A percentile compares a stretch with the other conserved stretches of the same genome.
Evolutionary conservation across 2,329 filamentous ascomycete genomes (phyloP).

Genomic region (Coniochaeta sp.): DNA sequence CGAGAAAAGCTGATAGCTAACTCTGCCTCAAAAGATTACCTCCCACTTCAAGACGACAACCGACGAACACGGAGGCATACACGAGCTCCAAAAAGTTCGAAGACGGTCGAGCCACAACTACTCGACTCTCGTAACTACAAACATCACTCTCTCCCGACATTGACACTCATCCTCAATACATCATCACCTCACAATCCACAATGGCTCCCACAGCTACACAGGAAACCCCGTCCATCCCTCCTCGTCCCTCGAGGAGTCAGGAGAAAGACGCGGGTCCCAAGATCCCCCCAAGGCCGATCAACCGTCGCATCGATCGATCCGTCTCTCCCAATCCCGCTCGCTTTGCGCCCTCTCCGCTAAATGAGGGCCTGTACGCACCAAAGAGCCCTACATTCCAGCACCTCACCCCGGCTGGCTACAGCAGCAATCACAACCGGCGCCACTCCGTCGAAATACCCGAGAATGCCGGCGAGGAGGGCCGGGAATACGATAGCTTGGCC

Average conservation of each 20-base stretch:
- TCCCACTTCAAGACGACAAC: background rate
- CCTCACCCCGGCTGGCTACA: conserved; percentile 13
- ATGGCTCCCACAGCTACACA: conserved; percentile 42
- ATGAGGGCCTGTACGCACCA: conserved; percentile 53
- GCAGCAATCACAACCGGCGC: conserved; percentile 50
- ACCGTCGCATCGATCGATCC: conserved; percentile 66
- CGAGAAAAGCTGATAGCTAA: background rate
- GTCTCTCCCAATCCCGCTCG: conserved; percentile 69
- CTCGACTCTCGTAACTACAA: background rate
- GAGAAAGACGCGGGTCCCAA: conserved; percentile 51
- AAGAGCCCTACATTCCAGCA: conserved; percentile 33
- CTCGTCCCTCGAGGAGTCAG: conserved; percentile 44
- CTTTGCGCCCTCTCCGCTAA: conserved; percentile 81
- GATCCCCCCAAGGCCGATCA: conserved; percentile 69
- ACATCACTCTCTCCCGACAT: background rate
- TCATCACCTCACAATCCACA: conserved; percentile 8
- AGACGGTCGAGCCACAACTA: background rate
- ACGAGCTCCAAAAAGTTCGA: background rate
- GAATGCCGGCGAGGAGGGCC: conserved; percentile 74
- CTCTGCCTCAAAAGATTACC: background rate
- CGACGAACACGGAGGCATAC: background rate
- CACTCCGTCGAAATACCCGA: conserved; percentile 77
- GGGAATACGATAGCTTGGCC: conserved; percentile 65
- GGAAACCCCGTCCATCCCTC: conserved; percentile 48
- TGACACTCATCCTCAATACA: background rate